Conservation (phyloP, 2,329 filamentous ascomycete genomes). For the Chaetomiaceae sp. region DNA sequence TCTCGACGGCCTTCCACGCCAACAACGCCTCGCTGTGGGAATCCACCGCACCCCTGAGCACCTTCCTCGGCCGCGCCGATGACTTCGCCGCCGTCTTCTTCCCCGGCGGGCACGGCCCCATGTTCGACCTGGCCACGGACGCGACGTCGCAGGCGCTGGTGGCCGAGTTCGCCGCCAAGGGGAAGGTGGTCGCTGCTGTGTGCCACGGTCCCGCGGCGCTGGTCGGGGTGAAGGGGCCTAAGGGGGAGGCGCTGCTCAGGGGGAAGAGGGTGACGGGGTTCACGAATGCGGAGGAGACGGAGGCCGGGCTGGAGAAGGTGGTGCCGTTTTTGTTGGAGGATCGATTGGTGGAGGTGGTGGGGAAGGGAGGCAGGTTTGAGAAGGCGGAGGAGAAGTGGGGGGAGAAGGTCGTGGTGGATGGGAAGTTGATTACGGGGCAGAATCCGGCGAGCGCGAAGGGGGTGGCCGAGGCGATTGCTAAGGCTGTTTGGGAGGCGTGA, state of each 20-base stretch:
- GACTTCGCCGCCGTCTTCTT: conserved; percentile 60
- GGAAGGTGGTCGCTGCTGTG: conserved; percentile 59
- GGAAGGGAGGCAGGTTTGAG: conserved; percentile 48
- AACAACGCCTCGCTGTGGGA: conserved; percentile 56
- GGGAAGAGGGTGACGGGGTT: conserved; percentile 56
- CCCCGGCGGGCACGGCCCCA: conserved; percentile 55
- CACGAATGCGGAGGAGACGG: conserved; percentile 50
- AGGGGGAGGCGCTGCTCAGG: conserved; percentile 45
- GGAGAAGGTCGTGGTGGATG: conserved; percentile 45
- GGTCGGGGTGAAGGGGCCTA: conserved; percentile 44
- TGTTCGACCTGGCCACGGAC: conserved; percentile 60
- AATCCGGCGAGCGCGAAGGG: conserved; percentile 48
- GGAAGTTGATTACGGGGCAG: conserved; percentile 51
- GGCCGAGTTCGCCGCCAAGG: conserved; percentile 53
- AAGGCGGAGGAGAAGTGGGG: conserved; percentile 48
- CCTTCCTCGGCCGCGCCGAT: conserved; percentile 48
- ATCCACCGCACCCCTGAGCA: conserved; percentile 51
- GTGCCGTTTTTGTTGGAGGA: conserved; percentile 59
- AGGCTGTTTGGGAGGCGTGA: conserved; percentile 31
- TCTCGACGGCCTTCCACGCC: conserved; percentile 48
- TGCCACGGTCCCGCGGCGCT: conserved; percentile 64
- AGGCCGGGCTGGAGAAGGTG: conserved; percentile 31
- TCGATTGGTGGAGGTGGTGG: conserved; percentile 45
- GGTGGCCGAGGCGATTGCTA: conserved; percentile 46
- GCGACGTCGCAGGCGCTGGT: conserved; percentile 52